Evolutionary conservation across 306 rosid species (phyloP), one percentile per base, ranked within the genome.

Genomic region (Cyamopsis tetragonoloba): DNA sequence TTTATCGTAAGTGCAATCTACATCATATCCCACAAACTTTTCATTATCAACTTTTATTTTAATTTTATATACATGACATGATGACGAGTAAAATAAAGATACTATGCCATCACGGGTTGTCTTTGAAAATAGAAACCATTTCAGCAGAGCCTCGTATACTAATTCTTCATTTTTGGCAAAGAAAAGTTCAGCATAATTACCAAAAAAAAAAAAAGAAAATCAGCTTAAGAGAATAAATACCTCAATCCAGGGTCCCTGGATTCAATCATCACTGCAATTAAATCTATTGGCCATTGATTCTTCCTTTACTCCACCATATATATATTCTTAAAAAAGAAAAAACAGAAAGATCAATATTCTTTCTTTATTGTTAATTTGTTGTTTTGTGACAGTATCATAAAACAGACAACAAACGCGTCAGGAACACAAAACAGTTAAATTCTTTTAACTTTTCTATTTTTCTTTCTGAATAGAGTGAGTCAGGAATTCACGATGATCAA

Each of bases 91-190:
- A 30, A 42, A 15, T 8, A 12, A 22, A 31, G 23, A 55, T 5
- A 66, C 62, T 49, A 8, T 17, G 37, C 53, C 28, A 51, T 53
- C 63, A 53, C 64, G 73, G 64, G 50, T 13, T 18, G 4, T 53
- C 53, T 47, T 37, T 49, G 32, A 49, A n/a, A 61, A 37, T 37
- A 11, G 38, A 72, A 71, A 48, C 61, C 5, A 3, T 27, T 72
- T 72, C 51, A 34, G 37, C 41, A 13, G 0, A 4, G 44, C 34
- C 18, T 27, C 43, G 31, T 13, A 19, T 5, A n/a, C n/a, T 34
- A 42, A 17, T 26, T 38, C 41, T 37, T 23, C 47, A 2, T 24
- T 23, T 9, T 22, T 18, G 57, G 12, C 39, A 63, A 44, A 27
- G 14, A 43, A 30, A 17, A 20, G 13, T 4, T 14, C 12, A 20